These are phyloP conservation scores for Pyrenula massariospora DNA, from an alignment of 495 filamentous ascomycete genomes.

Conservation along the genomic window DNA sequence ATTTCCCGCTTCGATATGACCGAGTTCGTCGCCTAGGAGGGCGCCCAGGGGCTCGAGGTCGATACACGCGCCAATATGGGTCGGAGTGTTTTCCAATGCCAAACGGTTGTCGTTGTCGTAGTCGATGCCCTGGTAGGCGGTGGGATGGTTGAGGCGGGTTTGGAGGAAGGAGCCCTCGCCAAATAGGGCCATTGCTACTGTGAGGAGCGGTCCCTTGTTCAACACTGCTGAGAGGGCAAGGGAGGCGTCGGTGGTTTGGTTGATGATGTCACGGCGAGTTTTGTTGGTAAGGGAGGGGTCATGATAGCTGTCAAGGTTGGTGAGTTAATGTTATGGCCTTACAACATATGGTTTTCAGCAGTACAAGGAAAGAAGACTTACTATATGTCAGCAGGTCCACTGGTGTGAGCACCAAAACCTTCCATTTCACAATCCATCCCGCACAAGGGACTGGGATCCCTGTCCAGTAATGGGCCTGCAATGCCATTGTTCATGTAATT, in stretches of 20 bases:
- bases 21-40: conserved; percentile 1
- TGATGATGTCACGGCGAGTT: background rate
- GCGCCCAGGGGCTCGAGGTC: conserved; percentile 1
- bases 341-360: conserved; percentile 1
- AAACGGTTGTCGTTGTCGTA: background rate
- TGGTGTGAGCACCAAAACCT: background rate
- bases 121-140: background rate
- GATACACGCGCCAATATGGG: background rate
- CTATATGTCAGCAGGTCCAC: background rate
- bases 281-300: too few relatives aligned
- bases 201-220: conserved; percentile 15
- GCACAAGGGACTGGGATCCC: conserved; percentile 7
- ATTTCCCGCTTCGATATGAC: background rate
- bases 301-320: too few relatives aligned
- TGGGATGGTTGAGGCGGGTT: background rate
- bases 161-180: conserved; percentile 12
- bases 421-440: background rate
- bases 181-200: conserved; percentile 14
- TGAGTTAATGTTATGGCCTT: too few relatives aligned
- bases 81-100: background rate
- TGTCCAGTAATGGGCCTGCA: conserved; percentile 11
- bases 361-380: background rate
- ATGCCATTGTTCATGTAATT: conserved; percentile 14
- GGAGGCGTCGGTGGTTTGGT: background rate
- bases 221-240: background rate